These are phyloP conservation scores for Starmerella stellata DNA, from an alignment of 805 yeast species.

Conservation along the genomic window DNA sequence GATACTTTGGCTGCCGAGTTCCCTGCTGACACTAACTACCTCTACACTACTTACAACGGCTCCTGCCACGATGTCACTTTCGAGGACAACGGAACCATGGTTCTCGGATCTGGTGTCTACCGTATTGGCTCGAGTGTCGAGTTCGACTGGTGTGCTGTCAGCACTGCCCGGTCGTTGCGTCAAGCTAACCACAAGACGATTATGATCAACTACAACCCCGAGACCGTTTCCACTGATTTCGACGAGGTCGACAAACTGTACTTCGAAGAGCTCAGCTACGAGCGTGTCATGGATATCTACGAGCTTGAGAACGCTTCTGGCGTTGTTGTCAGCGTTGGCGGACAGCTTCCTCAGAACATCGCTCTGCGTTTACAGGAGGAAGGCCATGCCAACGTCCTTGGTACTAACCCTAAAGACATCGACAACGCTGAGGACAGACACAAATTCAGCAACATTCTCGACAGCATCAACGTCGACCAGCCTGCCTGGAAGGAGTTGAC, in stretches of 20 bases:
- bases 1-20: constrained; percentile 97
- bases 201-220: constrained; percentile 96
- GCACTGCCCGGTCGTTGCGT: constrained; percentile 87
- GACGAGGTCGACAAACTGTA: constrained; percentile 96
- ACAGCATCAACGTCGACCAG: constrained; percentile 83
- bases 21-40: constrained; percentile 91
- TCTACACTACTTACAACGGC: constrained; percentile 92
- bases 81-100: constrained; percentile 81
- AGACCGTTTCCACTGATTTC: constrained; percentile 93
- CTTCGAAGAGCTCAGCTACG: constrained; percentile 87
- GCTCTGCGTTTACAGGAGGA: constrained; percentile 61
- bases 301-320: constrained; percentile 81
- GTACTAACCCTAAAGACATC: constrained; percentile 86
- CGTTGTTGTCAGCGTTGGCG: constrained; percentile 92
- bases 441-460: constrained; percentile 86
- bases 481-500: constrained; percentile 96
- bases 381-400: constrained; percentile 59
- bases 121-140: constrained; percentile 97
- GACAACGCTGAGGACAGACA: constrained; percentile 98
- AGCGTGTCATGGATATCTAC: constrained; percentile 92
- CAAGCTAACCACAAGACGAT: constrained; percentile 73
- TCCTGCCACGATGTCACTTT: constrained; percentile 66
- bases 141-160: constrained; percentile 98
- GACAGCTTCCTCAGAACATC: constrained; percentile 94
- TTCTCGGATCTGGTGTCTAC: constrained; percentile 96